These are phyloP conservation scores for Phlegmacium glaucopus DNA, from an alignment of 768 basidiomycete species.

Conservation along the genomic window DNA sequence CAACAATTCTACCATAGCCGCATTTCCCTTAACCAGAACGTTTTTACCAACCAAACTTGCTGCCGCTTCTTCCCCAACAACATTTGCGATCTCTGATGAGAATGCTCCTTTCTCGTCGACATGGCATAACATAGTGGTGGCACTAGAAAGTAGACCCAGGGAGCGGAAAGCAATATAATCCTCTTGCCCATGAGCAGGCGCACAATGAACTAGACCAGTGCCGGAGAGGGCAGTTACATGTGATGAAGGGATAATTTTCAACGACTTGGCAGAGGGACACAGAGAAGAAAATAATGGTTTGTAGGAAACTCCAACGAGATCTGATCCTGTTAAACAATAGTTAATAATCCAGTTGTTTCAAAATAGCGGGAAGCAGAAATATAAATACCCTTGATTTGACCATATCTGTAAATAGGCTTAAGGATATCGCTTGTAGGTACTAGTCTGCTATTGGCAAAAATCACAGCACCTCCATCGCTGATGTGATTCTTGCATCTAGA, in stretches of 20 bases:
- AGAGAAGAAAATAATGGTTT: constrained; percentile 51
- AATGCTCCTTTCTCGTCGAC: constrained; percentile 79
- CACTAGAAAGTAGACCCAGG: constrained; percentile 42
- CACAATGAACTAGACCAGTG: constrained; percentile 93
- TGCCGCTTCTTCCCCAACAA: constrained; percentile 50
- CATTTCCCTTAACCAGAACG: constrained; percentile 72
- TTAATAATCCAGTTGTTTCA: too few relatives aligned
- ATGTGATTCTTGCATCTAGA: constrained; percentile 27
- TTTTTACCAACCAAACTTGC: constrained; percentile 57
- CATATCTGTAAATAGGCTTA: constrained; percentile 33
- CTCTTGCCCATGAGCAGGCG: constrained; percentile 91
- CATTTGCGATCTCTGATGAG: constrained; percentile 50
- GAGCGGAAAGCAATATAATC: constrained; percentile 80
- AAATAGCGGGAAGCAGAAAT: not conserved
- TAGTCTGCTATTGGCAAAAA: constrained; percentile 53
- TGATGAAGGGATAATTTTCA: constrained; percentile 58
- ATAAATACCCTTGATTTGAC: constrained; percentile 34
- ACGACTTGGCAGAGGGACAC: constrained; percentile 14
- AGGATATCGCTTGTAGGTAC: constrained; percentile 34
- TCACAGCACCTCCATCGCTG: constrained; percentile 22
- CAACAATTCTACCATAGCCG: constrained; percentile 62
- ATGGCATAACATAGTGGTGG: constrained; percentile 66
- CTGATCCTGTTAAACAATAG: constrained; percentile 31
- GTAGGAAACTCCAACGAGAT: constrained; percentile 62
- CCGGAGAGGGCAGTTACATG: constrained; percentile 89